Percentiles rank a stretch among this genome's conserved stretches.
Conservation (phyloP, 164 flowering plant genomes). For the Chloranthus sessilifolius region DNA sequence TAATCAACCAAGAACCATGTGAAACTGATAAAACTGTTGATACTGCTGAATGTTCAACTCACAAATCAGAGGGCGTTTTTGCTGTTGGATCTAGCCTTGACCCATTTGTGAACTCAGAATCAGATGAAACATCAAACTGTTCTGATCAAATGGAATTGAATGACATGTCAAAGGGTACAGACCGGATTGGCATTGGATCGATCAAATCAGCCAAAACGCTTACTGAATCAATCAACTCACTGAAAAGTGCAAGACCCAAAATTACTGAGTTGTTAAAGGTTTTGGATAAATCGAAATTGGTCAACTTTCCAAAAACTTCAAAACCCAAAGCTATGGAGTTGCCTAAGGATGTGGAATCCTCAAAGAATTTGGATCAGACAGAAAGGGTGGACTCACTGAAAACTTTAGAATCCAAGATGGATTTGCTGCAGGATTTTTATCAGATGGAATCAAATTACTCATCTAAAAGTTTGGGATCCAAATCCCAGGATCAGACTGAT, state of each 20-base stretch:
- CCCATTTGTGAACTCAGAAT: conserved; percentile 4
- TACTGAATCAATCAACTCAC: too few relatives aligned
- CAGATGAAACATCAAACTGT: not conserved
- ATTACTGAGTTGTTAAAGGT: not conserved
- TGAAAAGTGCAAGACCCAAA: too few relatives aligned
- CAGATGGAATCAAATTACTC: too few relatives aligned
- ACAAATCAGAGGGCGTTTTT: not conserved
- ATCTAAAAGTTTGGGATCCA: too few relatives aligned
- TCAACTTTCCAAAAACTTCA: not conserved
- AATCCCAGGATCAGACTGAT: too few relatives aligned
- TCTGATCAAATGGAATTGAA: not conserved
- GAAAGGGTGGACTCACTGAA: not conserved
- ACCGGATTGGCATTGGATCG: too few relatives aligned
- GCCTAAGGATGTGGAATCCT: not conserved
- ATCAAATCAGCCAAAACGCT: too few relatives aligned
- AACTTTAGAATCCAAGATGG: too few relatives aligned
- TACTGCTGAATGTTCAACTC: not conserved
- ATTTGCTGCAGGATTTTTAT: too few relatives aligned
- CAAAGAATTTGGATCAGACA: not conserved
- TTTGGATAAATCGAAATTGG: not conserved
- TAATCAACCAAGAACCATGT: not conserved
- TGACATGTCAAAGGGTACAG: not conserved
- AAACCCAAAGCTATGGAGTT: conserved; percentile 2
- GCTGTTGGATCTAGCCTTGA: conserved; percentile 3
- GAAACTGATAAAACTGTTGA: conserved; percentile 3